phyloP scores from a whole-genome alignment of 2,329 filamentous ascomycete species.

The Talaromyces sp. region DNA sequence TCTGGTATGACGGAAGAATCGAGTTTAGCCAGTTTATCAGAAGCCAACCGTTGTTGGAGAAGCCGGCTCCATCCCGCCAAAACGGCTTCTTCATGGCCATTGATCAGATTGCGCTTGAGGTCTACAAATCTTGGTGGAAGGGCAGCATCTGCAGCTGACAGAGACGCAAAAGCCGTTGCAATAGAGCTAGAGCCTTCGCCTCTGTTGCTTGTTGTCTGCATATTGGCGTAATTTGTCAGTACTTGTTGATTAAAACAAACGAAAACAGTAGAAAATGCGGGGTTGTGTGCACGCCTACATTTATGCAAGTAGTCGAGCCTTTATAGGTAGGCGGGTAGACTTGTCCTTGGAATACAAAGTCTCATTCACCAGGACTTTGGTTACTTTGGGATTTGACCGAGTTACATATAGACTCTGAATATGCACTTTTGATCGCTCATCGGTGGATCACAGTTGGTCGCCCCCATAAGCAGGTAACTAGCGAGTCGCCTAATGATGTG shows the following conservation, averaged over 20 bases:
- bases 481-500: neutral
- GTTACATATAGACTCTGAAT: neutral
- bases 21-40: neutral
- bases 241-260: neutral
- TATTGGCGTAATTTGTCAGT: neutral
- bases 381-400: neutral
- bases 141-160: neutral
- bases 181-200: slow-evolving; percentile 3
- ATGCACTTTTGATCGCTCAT: too few species aligned
- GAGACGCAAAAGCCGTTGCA: slow-evolving; percentile 6
- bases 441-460: neutral
- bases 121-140: slow-evolving; percentile 1
- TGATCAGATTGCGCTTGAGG: neutral
- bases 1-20: slow-evolving; percentile 25
- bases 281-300: neutral
- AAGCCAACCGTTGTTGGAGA: neutral
- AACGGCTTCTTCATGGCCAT: neutral
- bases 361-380: too few species aligned
- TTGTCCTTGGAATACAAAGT: too few species aligned
- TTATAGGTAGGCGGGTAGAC: too few species aligned
- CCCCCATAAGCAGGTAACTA: neutral
- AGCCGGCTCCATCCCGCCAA: slow-evolving; percentile 7
- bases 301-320: neutral
- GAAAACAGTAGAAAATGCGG: neutral
- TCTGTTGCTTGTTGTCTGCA: slow-evolving; percentile 7